Evolutionary conservation across 1,139 yeast species (phyloP), one percentile per base, ranked within the genome.

Genomic region (Suhomyces guaymorum): DNA sequence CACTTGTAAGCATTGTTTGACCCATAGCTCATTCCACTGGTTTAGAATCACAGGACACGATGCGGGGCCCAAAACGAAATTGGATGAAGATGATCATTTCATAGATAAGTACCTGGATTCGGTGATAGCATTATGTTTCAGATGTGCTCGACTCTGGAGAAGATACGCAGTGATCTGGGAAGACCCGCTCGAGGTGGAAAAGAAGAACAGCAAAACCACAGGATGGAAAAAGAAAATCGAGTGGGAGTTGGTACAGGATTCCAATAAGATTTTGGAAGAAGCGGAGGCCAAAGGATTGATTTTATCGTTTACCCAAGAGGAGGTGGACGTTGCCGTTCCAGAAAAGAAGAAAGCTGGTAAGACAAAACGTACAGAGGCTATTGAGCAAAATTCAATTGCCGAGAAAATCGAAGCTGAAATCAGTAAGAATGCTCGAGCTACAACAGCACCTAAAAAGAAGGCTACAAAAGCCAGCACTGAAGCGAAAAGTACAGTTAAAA

Each of bases 111-210:
- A 26, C 12, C 52, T 55, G 16, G 57, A 59, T 2, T 37, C 54
- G 7, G 55, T 63, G 1, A 56, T 67, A 8, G 96, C 89, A 0
- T 63, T 92, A 12, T 92, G 98, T 55, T 63, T 75, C 30, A 70
- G 97, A 36, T 92, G 98, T 65, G 96, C 97, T 0, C 70, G 82
- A 39, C 57, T 92, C 26, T 92, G 98, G 98, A 71, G 96, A 54
- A 66, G 94, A 27, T 92, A 92, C 56, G 97, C 90, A 0, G 82
- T 86, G 1, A 70, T 70, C n/a, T 92, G 98, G 97, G 89, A 82
- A 47, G 79, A 78, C 30, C 96, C 96, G 0, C 54, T 64, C 15
- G 92, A 83, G 39, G 80, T 87, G 0, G 62, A 79, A 30, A 75
- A 70, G 52, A 80, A 75, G 32, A 56, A 56, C 22, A 49, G 57